Percentiles rank a stretch among this genome's conserved stretches.
Conservation (phyloP, 2,329 filamentous ascomycete species). For the Phialophora chinensis region DNA sequence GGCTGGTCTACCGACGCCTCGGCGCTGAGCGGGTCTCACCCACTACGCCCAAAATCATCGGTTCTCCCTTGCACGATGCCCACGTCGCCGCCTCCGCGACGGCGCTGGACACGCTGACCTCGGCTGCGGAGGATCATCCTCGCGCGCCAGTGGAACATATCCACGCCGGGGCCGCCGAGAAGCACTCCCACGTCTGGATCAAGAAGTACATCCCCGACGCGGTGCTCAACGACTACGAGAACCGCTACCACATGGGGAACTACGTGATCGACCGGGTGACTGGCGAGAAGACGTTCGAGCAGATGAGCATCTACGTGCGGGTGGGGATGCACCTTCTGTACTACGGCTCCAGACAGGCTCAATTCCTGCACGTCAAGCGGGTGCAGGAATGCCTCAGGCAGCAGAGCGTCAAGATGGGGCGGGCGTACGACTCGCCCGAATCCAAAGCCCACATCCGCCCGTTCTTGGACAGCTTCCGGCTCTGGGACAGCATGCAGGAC, state of each 20-base stretch:
- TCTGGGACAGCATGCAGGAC: constrained; percentile 44
- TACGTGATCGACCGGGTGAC: constrained; percentile 52
- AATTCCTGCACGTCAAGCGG: constrained; percentile 46
- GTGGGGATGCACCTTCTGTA: constrained; percentile 54
- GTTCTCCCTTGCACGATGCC: not conserved
- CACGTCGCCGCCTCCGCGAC: constrained; percentile 2
- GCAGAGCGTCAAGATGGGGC: constrained; percentile 51
- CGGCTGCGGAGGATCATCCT: constrained; percentile 12
- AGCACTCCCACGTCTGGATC: constrained; percentile 37
- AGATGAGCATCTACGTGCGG: constrained; percentile 52
- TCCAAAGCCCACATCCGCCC: constrained; percentile 48
- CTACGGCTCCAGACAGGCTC: constrained; percentile 50
- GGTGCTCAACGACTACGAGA: constrained; percentile 42
- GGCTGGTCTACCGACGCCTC: constrained; percentile 1
- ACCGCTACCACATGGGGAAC: constrained; percentile 50
- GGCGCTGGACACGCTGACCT: constrained; percentile 14
- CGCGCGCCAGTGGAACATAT: constrained; percentile 15
- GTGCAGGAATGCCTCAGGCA: constrained; percentile 45
- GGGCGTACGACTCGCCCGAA: constrained; percentile 48
- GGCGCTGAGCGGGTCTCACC: not conserved
- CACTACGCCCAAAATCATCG: not conserved
- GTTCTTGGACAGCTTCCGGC: constrained; percentile 49
- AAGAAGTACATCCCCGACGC: constrained; percentile 33
- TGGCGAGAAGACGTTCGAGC: constrained; percentile 49
- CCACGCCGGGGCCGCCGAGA: constrained; percentile 15